A percentile compares a stretch with the other conserved stretches of the same genome.
phyloP scores from a whole-genome alignment of 1,139 yeast species.

The Debaryomyces sp. region DNA sequence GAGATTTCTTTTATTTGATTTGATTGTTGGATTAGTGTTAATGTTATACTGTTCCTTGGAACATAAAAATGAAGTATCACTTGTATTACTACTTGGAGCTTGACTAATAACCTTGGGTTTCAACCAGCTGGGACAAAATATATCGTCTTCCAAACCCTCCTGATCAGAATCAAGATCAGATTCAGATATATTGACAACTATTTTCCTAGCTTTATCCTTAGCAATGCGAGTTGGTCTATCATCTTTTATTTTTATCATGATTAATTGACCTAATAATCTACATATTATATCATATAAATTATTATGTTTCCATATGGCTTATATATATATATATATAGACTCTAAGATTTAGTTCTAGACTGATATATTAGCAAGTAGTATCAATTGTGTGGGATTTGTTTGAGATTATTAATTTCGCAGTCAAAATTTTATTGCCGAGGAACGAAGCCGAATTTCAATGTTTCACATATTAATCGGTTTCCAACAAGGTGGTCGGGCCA shows the following conservation, averaged over 20 bases:
- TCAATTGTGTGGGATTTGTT: constrained; percentile 1
- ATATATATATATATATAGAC: constrained; percentile 1
- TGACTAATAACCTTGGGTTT: constrained; percentile 5
- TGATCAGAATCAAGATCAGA: constrained; percentile 3
- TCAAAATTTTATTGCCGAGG: not conserved
- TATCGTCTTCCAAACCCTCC: constrained; percentile 12
- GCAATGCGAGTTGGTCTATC: not conserved
- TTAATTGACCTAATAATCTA: constrained; percentile 2
- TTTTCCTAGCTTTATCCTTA: constrained; percentile 8
- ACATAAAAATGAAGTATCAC: not conserved
- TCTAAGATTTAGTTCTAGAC: not conserved
- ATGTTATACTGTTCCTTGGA: not conserved
- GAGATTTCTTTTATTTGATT: not conserved
- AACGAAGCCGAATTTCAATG: not conserved
- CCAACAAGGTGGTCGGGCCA: constrained; percentile 24
- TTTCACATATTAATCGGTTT: constrained; percentile 7
- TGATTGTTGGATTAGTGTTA: not conserved
- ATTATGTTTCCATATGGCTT: not conserved
- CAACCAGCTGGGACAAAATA: constrained; percentile 17
- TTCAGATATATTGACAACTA: constrained; percentile 8
- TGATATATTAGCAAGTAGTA: not conserved
- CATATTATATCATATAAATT: not conserved
- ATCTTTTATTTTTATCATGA: not conserved
- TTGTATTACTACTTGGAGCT: not conserved
- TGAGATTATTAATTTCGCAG: constrained; percentile 3